A percentile compares a stretch with the other conserved stretches of the same genome.
phyloP scores from a whole-genome alignment of 2,329 filamentous ascomycete genomes.

The Taxawa tesnikishii region DNA sequence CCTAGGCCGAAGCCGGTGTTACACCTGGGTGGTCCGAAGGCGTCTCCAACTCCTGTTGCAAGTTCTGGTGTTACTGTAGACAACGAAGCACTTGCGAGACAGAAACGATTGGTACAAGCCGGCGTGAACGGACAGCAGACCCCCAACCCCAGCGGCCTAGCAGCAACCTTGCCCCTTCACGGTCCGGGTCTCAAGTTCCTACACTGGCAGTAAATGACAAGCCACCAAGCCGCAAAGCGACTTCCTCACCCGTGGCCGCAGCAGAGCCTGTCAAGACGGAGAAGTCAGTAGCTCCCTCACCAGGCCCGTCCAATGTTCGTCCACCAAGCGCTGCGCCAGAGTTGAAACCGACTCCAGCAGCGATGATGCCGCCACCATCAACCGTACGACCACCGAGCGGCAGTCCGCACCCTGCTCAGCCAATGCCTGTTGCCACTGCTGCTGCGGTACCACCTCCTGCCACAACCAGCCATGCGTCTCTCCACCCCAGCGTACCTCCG shows the following conservation, averaged over 20 bases:
- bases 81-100: conserved; percentile 39
- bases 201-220: conserved; percentile 1
- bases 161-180: conserved; percentile 19
- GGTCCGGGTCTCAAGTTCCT: conserved; percentile 10
- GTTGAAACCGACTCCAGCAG: conserved; percentile 20
- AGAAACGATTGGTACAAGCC: conserved; percentile 38
- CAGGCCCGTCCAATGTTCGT: conserved; percentile 26
- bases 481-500: conserved; percentile 5
- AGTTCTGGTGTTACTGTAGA: conserved; percentile 41
- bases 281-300: conserved; percentile 25
- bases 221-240: conserved; percentile 25
- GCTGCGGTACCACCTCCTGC: conserved; percentile 21
- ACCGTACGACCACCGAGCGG: conserved; percentile 24
- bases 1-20: conserved; percentile 30
- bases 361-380: conserved; percentile 20
- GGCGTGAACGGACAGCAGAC: conserved; percentile 30
- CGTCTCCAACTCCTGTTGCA: conserved; percentile 26
- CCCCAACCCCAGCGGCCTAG: conserved; percentile 15
- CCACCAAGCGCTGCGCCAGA: conserved; percentile 24
- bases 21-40: conserved; percentile 22
- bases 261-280: conserved; percentile 30
- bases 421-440: conserved; percentile 15
- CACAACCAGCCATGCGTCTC: conserved; percentile 10
- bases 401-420: conserved; percentile 27
- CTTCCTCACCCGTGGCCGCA: conserved; percentile 14